Base-by-base conservation (phyloP, 345 rosid species). In the Eucalyptus erythrocorys region DNA sequence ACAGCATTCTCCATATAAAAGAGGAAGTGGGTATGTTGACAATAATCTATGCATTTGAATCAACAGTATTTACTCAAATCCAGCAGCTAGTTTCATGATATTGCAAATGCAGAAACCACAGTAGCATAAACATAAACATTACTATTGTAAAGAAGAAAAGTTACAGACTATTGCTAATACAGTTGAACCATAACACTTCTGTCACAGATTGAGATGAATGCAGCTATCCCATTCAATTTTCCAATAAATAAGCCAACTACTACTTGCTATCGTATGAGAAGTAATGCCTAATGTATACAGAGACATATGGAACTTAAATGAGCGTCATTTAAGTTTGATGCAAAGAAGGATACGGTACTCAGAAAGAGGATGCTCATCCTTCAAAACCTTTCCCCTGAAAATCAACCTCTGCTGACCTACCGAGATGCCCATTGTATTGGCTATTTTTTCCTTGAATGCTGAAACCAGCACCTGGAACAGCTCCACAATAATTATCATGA, bases 331-430 rank as follows among this genome's bases (percentile, higher is more conserved):
- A 86, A 12, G 45, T 30, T 16, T 51, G 24, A 30, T 37, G 45
- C 30, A 55, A 40, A 79, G 43, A 13, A 90, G 97, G 99, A 97
- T 98, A 98, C 99, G 97, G 89, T 97, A 97, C 88, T 95, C 98
- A 48, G 99, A 96, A 90, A 98, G 99, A 86, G 90, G 94, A 88
- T 95, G 96, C 57, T 97, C 97, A 93, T 97, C 99, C 92, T 96
- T 98, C 90, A 97, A 93, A 86, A 98, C 99, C 91, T 94, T 94
- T 91, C 99, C 99, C 82, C 98, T 92, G 88, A 97, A 98, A 93
- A 98, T 98, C 91, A 98, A 93, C 85, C 99, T 91, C 87, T 97
- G 99, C 91, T 96, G 99, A 89, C 94, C 95, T 48, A 94, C 98
- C 12, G 99, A 96, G 71, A 98, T 95, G n/a, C 97, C 97, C 66